Evolutionary conservation across 345 rosid species (phyloP), one percentile per base, ranked within the genome.

Genomic region (Hypericum perforatum): DNA sequence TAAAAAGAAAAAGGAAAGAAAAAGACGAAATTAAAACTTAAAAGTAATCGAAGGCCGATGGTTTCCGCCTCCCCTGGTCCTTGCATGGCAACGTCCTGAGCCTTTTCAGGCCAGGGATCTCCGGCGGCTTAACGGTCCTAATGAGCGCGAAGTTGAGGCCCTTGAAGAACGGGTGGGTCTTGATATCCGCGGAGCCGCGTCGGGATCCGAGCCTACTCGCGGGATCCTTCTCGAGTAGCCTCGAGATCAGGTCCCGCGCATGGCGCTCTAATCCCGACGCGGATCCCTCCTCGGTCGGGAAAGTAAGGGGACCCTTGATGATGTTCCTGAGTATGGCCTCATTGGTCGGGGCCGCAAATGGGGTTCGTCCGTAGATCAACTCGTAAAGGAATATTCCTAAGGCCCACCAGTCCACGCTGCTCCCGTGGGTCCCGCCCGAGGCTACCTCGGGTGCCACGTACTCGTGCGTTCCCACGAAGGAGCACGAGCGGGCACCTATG

Each of bases 321-420:
- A 92, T 92, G 81, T 75, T 81, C n/a, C 90, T 88, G 66, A 92
- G 85, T 13, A 94, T 88, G 32, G 59, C 66, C 61, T 85, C 94
- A 47, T 88, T 92, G 0, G 81, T 74, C 42, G 85, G 67, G 56
- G 86, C 94, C 0, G 82, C 75, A 63, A 92, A 92, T 8, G 98
- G 96, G 0, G 96, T 88, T 10, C 70, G 72, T 0, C 98, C 94
- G 62, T 92, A 85, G 3, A 92, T 59, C 70, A 88, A 74, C 70
- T 92, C 98, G 76, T 88, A 88, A 53, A 88, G 47, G 63, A 92
- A 80, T 10, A 92, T 68, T 8, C 98, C 98, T 2, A 77, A 60
- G 22, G 98, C 78, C 98, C 96, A 92, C 98, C 98, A 92, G 66
- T 92, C 98, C 52, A 92, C 96, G 0, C 94, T 90, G 46, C 75